phyloP scores from a whole-genome alignment of 176 grass and related monocot genomes.

The Miscanthus lutarioriparius region DNA sequence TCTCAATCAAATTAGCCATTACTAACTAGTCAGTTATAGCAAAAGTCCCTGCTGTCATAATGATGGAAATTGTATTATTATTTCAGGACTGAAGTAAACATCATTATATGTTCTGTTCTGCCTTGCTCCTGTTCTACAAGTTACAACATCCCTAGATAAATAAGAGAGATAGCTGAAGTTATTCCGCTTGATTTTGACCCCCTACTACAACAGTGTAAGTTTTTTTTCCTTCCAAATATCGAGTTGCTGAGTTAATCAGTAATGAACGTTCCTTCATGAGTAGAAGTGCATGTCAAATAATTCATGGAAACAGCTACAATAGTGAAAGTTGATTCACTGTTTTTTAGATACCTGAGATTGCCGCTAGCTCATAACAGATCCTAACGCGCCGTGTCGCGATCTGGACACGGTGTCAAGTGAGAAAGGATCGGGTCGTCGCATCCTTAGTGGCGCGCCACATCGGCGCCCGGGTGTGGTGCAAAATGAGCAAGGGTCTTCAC shows the following conservation, averaged over 20 bases:
- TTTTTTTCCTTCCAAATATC: background rate
- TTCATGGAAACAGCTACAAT: background rate
- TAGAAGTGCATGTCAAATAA: background rate
- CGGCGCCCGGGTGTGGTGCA: too few species aligned
- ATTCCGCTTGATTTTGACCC: background rate
- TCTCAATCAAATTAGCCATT: background rate
- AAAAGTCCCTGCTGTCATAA: background rate
- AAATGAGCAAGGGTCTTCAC: too few species aligned
- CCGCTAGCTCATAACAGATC: background rate
- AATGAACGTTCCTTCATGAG: background rate
- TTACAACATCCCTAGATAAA: background rate
- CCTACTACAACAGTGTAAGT: background rate
- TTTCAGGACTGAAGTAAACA: background rate
- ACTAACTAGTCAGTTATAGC: background rate
- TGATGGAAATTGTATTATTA: background rate
- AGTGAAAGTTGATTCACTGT: background rate
- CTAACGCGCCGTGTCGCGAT: too few species aligned
- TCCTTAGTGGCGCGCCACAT: too few species aligned
- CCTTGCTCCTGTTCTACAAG: background rate
- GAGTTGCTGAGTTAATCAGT: background rate
- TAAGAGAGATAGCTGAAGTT: background rate
- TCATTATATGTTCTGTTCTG: background rate
- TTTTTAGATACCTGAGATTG: background rate
- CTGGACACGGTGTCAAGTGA: too few species aligned
- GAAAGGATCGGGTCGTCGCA: too few species aligned